These are phyloP conservation scores for Dendrocalamus latiflorus DNA, from an alignment of 202 grass and related monocot species.

Conservation along the genomic window DNA sequence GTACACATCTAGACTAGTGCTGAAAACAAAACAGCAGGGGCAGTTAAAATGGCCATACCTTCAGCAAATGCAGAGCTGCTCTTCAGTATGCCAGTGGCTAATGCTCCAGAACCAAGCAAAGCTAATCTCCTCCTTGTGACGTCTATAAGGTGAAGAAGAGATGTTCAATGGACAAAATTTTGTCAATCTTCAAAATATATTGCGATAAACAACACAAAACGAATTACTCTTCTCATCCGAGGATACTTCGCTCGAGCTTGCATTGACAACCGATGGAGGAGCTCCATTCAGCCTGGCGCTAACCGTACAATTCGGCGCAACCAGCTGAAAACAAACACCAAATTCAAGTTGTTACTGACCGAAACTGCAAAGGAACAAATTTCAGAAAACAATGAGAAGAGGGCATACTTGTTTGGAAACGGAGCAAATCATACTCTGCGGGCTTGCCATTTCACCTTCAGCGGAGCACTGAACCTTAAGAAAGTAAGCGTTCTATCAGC, in stretches of 20 bases:
- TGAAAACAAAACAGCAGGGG: not conserved
- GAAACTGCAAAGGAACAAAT: not conserved
- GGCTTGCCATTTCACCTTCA: slow-evolving; percentile 52
- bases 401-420: slow-evolving; percentile 53
- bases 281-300: slow-evolving; percentile 27
- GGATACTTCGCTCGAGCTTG: slow-evolving; percentile 34
- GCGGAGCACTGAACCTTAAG: too few species aligned
- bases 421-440: slow-evolving; percentile 47
- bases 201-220: not conserved
- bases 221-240: slow-evolving; percentile 42
- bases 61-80: slow-evolving; percentile 53
- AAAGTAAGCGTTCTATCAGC: too few species aligned
- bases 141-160: slow-evolving; percentile 30
- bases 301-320: slow-evolving; percentile 28
- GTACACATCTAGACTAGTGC: not conserved
- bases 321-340: slow-evolving; percentile 39
- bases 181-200: not conserved
- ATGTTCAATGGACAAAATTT: not conserved
- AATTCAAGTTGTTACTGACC: not conserved
- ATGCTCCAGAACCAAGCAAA: too few species aligned
- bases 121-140: slow-evolving; percentile 54
- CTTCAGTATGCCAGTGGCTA: slow-evolving; percentile 31
- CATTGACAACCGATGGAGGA: slow-evolving; percentile 32
- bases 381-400: not conserved
- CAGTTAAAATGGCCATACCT: slow-evolving; percentile 45